Conservation (phyloP, 495 filamentous ascomycete species). For the Neurospora sp. region DNA sequence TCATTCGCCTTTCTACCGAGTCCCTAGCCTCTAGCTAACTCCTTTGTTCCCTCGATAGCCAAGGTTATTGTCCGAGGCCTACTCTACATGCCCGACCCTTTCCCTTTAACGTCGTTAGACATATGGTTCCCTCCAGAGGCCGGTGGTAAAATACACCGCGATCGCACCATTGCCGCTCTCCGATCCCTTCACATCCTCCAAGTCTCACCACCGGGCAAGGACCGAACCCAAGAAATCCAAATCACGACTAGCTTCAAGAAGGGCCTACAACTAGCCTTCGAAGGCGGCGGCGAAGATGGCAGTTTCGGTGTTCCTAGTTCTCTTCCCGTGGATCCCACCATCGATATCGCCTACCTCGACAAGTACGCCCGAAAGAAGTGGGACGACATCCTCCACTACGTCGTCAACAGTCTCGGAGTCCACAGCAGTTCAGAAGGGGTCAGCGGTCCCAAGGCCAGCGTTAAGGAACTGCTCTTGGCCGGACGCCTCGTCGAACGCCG, state of each 20-base stretch:
- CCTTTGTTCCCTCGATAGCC: slow-evolving; percentile 39
- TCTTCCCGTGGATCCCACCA: slow-evolving; percentile 41
- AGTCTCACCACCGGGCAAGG: slow-evolving; percentile 42
- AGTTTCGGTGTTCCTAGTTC: slow-evolving; percentile 81
- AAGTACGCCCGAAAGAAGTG: slow-evolving; percentile 79
- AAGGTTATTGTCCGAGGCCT: slow-evolving; percentile 93
- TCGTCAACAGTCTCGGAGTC: slow-evolving; percentile 52
- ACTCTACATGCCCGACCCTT: slow-evolving; percentile 71
- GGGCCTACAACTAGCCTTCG: slow-evolving; percentile 73
- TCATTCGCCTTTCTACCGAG: background rate
- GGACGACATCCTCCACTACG: slow-evolving; percentile 92
- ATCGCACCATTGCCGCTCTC: slow-evolving; percentile 70
- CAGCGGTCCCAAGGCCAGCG: slow-evolving; percentile 55
- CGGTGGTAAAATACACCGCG: slow-evolving; percentile 62
- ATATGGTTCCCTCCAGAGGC: slow-evolving; percentile 58
- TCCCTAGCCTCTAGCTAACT: slow-evolving; percentile 6
- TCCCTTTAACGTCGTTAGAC: slow-evolving; percentile 67
- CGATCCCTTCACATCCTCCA: slow-evolving; percentile 73
- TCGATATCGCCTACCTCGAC: slow-evolving; percentile 66
- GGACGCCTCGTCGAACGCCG: slow-evolving; percentile 67
- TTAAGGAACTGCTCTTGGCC: slow-evolving; percentile 67
- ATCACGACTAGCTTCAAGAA: slow-evolving; percentile 66
- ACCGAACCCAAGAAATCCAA: slow-evolving; percentile 53
- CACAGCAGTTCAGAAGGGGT: slow-evolving; percentile 15
- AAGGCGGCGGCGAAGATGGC: slow-evolving; percentile 70